Percentiles rank a stretch among this genome's conserved stretches.
Conservation (phyloP, 345 rosid species). For the Brassica carinata region DNA sequence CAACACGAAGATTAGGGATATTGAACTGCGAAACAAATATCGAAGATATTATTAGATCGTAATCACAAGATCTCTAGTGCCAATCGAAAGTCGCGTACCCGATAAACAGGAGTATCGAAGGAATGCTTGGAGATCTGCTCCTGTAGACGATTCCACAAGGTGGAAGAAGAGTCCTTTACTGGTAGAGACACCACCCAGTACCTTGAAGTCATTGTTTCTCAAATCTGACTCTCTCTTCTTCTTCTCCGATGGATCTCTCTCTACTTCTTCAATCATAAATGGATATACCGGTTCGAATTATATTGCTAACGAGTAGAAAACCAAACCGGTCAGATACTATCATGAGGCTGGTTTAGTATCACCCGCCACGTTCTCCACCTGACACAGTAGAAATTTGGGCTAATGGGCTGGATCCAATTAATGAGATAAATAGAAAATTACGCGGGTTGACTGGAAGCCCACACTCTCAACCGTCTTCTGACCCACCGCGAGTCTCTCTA, state of each 20-base stretch:
- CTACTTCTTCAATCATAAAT: constrained; percentile 26
- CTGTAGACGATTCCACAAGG: constrained; percentile 77
- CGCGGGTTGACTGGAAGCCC: neutral
- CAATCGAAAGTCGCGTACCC: constrained; percentile 69
- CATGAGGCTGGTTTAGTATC: constrained; percentile 32
- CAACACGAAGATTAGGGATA: constrained; percentile 95
- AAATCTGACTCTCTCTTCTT: constrained; percentile 13
- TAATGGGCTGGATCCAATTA: constrained; percentile 10
- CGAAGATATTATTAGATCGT: neutral
- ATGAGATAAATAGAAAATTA: neutral
- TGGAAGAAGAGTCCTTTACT: constrained; percentile 74
- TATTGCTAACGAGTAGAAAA: neutral
- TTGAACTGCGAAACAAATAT: constrained; percentile 65
- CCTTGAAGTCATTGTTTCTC: constrained; percentile 70
- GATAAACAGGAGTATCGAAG: constrained; percentile 94
- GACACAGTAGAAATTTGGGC: too few species aligned
- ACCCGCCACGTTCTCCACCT: constrained; percentile 32
- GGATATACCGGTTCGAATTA: constrained; percentile 35
- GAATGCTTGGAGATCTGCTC: constrained; percentile 94
- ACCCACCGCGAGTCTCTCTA: too few species aligned
- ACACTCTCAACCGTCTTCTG: too few species aligned
- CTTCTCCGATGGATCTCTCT: constrained; percentile 38
- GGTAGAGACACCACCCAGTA: constrained; percentile 95
- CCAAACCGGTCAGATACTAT: constrained; percentile 18
- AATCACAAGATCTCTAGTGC: constrained; percentile 3